phyloP scores from a whole-genome alignment of 305 asterid species.

The Salvia sclarea region DNA sequence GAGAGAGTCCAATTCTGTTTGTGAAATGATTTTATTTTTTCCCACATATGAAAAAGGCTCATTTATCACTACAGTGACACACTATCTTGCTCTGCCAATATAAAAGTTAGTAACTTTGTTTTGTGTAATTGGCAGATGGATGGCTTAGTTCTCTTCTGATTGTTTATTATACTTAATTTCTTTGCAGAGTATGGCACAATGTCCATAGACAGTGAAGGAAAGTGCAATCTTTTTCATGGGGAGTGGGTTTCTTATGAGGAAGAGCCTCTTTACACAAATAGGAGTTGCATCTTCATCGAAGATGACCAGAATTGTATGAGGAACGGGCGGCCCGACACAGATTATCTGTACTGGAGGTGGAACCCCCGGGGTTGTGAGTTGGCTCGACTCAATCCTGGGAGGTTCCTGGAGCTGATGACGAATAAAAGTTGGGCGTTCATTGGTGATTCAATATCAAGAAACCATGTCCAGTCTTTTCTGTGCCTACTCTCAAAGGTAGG shows the following conservation, averaged over 20 bases:
- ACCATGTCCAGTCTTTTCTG: conserved; percentile 80
- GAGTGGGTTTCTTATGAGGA: conserved; percentile 66
- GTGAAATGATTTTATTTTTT: background rate
- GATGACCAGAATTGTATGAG: conserved; percentile 69
- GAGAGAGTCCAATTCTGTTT: background rate
- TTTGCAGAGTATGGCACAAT: conserved; percentile 5
- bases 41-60: background rate
- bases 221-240: conserved; percentile 65
- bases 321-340: conserved; percentile 60
- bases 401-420: conserved; percentile 68
- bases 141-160: conserved; percentile 1
- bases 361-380: conserved; percentile 64
- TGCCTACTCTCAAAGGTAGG: conserved; percentile 78
- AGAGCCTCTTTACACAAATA: conserved; percentile 72
- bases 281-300: conserved; percentile 60
- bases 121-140: background rate
- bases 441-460: conserved; percentile 89
- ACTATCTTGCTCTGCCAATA: too few species aligned
- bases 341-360: conserved; percentile 85
- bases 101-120: too few species aligned
- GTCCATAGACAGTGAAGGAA: conserved; percentile 37
- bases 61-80: background rate
- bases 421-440: conserved; percentile 67
- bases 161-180: background rate
- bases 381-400: conserved; percentile 49